A percentile compares a stretch with the other conserved stretches of the same genome.
Evolutionary conservation across 352 stramenopile species (phyloP).

Genomic region (Phytophthora hybrid): DNA sequence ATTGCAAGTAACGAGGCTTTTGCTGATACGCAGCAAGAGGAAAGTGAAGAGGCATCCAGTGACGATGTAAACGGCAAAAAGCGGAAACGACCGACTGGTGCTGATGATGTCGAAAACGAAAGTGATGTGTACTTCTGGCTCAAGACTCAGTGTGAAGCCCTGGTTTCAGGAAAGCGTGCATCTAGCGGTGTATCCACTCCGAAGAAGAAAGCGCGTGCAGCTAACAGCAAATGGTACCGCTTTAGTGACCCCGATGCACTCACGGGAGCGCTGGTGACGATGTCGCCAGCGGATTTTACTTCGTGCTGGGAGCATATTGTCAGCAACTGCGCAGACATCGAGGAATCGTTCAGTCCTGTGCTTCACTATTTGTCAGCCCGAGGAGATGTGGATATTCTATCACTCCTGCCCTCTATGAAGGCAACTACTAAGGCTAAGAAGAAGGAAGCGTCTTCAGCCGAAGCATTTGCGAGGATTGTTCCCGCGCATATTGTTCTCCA

Average conservation of each 20-base stretch:
- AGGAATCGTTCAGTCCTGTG: conserved; percentile 43
- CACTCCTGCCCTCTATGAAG: conserved; percentile 17
- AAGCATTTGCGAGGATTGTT: conserved; percentile 28
- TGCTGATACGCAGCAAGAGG: conserved; percentile 14
- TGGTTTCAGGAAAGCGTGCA: conserved; percentile 22
- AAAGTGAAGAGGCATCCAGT: conserved; percentile 11
- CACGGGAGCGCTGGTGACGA: conserved; percentile 33
- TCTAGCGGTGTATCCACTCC: not conserved
- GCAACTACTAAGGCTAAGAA: conserved; percentile 30
- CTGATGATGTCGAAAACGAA: conserved; percentile 6
- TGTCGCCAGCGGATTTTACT: conserved; percentile 38
- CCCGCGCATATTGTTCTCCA: conserved; percentile 39
- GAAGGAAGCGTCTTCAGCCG: not conserved
- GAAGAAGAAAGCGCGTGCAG: conserved; percentile 32
- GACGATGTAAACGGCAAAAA: conserved; percentile 32
- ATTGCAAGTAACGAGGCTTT: conserved; percentile 45
- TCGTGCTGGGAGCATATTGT: conserved; percentile 49
- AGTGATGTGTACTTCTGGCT: conserved; percentile 54
- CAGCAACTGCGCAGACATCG: conserved; percentile 41
- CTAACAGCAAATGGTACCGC: conserved; percentile 37
- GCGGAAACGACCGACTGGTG: conserved; percentile 25
- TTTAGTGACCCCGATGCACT: conserved; percentile 32
- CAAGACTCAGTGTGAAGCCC: conserved; percentile 38
- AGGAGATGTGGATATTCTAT: conserved; percentile 55
- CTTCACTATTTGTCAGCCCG: conserved; percentile 63